Evolutionary conservation across 345 rosid species (phyloP).

Genomic region (Syzygium aromaticum): DNA sequence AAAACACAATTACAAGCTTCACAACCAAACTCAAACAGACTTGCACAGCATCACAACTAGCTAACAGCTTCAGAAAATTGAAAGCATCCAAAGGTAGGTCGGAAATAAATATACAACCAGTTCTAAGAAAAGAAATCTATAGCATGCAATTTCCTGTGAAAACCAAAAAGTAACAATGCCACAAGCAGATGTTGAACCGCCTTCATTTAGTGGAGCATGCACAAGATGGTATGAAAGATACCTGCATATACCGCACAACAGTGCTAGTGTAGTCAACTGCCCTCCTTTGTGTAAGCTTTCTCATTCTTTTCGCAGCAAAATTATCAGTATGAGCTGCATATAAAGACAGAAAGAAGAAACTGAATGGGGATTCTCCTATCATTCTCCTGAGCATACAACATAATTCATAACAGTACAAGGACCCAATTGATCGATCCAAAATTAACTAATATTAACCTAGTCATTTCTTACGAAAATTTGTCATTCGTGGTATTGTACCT

Average conservation of each 20-base stretch:
- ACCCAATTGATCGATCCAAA: background rate
- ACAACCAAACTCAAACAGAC: background rate
- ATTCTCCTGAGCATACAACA: background rate
- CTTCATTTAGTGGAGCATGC: background rate
- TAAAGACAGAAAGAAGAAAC: background rate
- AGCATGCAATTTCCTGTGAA: background rate
- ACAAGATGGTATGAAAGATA: slow-evolving; percentile 1
- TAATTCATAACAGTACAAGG: background rate
- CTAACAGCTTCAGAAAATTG: background rate
- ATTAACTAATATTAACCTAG: background rate
- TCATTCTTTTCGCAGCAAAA: slow-evolving; percentile 84
- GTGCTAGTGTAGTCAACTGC: slow-evolving; percentile 96
- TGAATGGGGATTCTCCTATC: background rate
- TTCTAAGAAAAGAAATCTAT: background rate
- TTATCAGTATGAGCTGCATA: slow-evolving; percentile 53
- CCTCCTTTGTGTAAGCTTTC: slow-evolving; percentile 91
- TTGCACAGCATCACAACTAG: background rate
- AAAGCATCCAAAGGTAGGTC: background rate
- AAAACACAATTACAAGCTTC: slow-evolving; percentile 3
- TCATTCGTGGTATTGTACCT: background rate
- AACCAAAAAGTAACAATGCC: background rate
- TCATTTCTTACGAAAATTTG: background rate
- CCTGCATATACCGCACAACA: slow-evolving; percentile 86
- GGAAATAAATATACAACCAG: background rate
- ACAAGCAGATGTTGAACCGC: background rate